Base-by-base conservation (phyloP, 805 yeast species). In the Saccharomycopsis guyanensis region DNA sequence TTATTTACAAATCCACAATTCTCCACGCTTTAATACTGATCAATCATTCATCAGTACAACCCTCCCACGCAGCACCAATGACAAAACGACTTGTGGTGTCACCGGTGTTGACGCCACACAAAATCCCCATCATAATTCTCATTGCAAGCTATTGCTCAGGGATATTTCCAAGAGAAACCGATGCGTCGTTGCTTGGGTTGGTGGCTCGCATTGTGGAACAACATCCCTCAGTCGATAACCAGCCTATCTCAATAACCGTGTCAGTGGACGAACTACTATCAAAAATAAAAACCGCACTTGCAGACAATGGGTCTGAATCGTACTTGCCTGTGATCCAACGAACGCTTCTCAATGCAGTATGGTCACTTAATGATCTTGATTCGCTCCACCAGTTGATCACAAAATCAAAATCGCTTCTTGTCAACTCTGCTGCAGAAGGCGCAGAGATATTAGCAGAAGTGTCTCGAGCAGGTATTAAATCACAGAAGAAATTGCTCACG, bases 321-420 rank as follows among this genome's bases (percentile, higher is more conserved):
- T n/a, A n/a, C n/a, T n/a, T n/a, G n/a, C n/a, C n/a, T 25, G 29
- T 25, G 29, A 25, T 25, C 6, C 29, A 25, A 10, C 29, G 43
- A 23, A 31, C 47, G 27, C 44, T 72, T 1, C 47, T 72, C 19
- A 58, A 57, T 18, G 59, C 64, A 3, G 35, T 76, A 1, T 77
- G 82, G 81, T 56, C 60, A 0, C 60, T 79, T 40, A 57, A 66
- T 15, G 66, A 76, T 0, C 63, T 76, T 13, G 83, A 79, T 49
- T 60, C 62, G 2, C 61, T 79, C 33, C 71, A 72, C 50, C 56
- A 66, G 2, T 68, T 66, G 51, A 53, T 71, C 7, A 48, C 58
- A 6, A 58, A 58, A 15, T 54, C 66, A 2, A 59, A 57, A n/a
- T 47, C 57, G 1, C 45, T 70, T 15, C 45, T 72, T 12, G 63